Percentiles rank a stretch among this genome's conserved stretches.
Evolutionary conservation across 2,329 filamentous ascomycete species (phyloP).

Genomic region (Calonectria naviculata): DNA sequence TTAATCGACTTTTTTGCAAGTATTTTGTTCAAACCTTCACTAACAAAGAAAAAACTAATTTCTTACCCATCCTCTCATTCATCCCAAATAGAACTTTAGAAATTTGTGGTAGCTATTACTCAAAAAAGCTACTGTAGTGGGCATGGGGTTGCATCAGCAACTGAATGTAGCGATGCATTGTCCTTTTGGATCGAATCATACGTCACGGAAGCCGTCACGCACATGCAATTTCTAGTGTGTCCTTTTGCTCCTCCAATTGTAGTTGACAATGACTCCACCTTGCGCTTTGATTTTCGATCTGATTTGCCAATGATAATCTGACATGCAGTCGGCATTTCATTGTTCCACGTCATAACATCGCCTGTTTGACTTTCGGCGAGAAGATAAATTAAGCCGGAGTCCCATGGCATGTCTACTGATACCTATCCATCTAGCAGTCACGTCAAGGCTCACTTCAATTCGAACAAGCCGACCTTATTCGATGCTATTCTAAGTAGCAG

Average conservation of each 20-base stretch:
- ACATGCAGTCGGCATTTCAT: neutral
- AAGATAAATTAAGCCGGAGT: neutral
- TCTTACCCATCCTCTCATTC: too few species aligned
- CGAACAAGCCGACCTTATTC: neutral
- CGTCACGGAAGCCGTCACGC: neutral
- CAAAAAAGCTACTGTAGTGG: too few species aligned
- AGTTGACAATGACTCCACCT: neutral
- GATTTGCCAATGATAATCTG: neutral
- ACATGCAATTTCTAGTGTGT: neutral
- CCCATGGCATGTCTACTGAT: too few species aligned
- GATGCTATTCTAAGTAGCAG: neutral
- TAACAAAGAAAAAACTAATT: too few species aligned
- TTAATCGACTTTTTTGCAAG: too few species aligned
- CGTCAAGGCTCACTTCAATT: neutral
- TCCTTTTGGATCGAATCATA: neutral
- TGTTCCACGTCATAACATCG: neutral
- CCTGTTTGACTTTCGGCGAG: neutral
- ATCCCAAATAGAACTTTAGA: too few species aligned
- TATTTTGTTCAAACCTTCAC: too few species aligned
- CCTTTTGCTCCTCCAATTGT: neutral
- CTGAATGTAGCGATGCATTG: neutral
- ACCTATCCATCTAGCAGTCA: too few species aligned
- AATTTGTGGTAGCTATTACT: too few species aligned
- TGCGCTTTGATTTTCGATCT: too few species aligned
- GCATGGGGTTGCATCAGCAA: too few species aligned